These are phyloP conservation scores for Hyaloperonospora brassicae DNA, from an alignment of 352 stramenopile genomes.

Conservation along the genomic window DNA sequence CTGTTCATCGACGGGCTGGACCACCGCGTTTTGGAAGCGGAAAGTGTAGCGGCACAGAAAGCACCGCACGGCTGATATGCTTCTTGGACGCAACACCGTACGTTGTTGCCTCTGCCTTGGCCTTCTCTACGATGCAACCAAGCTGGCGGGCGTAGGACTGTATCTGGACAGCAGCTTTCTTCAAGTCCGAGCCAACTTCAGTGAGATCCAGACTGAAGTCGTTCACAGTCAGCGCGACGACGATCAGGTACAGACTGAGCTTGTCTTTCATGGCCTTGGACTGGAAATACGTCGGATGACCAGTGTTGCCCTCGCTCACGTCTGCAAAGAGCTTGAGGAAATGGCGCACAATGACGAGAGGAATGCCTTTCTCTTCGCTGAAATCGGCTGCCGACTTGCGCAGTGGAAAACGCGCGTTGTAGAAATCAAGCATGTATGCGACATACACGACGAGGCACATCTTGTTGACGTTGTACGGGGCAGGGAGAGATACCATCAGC, in stretches of 20 bases:
- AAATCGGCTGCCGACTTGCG: constrained; percentile 57
- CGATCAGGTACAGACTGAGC: constrained; percentile 65
- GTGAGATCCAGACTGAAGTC: constrained; percentile 69
- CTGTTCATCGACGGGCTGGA: constrained; percentile 34
- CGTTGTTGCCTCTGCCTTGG: constrained; percentile 48
- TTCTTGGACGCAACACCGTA: constrained; percentile 64
- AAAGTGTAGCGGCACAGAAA: constrained; percentile 74
- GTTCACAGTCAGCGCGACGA: constrained; percentile 67
- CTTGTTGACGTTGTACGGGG: constrained; percentile 63
- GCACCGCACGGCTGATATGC: constrained; percentile 51
- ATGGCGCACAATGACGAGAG: constrained; percentile 60
- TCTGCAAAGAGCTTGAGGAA: constrained; percentile 67
- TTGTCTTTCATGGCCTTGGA: constrained; percentile 79
- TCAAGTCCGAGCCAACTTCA: constrained; percentile 59
- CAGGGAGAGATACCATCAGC: constrained; percentile 57
- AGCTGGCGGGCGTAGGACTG: constrained; percentile 62
- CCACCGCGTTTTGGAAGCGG: constrained; percentile 55
- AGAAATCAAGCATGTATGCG: constrained; percentile 64
- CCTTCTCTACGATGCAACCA: constrained; percentile 66
- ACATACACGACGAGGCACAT: constrained; percentile 67
- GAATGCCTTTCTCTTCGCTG: constrained; percentile 70
- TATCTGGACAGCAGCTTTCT: constrained; percentile 42
- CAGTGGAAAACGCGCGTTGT: constrained; percentile 50
- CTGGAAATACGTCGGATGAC: constrained; percentile 59
- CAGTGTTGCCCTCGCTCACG: constrained; percentile 39